phyloP scores from a whole-genome alignment of 1,284 basidiomycete species.

The Ceratobasidium sp. region DNA sequence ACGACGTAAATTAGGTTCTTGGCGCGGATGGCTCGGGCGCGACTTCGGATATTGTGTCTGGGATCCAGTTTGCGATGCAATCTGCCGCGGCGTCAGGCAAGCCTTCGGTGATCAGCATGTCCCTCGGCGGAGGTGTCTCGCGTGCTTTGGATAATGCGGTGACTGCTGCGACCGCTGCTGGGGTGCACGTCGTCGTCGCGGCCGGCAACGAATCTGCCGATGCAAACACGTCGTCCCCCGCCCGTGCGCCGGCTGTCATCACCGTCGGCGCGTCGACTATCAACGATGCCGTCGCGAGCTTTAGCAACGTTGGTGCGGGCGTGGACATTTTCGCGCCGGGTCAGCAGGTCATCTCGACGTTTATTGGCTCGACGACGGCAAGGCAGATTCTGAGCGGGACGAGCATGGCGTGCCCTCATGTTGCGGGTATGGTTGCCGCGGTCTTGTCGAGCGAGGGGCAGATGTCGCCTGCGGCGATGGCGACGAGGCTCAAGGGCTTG shows the following conservation, averaged over 20 bases:
- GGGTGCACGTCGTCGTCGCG: constrained; percentile 48
- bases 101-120: constrained; percentile 49
- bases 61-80: constrained; percentile 46
- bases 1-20: constrained; percentile 27
- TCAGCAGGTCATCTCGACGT: constrained; percentile 52
- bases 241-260: constrained; percentile 53
- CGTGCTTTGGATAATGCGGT: constrained; percentile 47
- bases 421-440: constrained; percentile 47
- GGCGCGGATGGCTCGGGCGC: constrained; percentile 45
- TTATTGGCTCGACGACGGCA: constrained; percentile 43
- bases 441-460: constrained; percentile 43
- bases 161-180: constrained; percentile 38
- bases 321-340: constrained; percentile 57
- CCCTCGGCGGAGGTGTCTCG: constrained; percentile 47
- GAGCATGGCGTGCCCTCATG: constrained; percentile 48
- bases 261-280: constrained; percentile 56
- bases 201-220: constrained; percentile 53
- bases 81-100: constrained; percentile 37
- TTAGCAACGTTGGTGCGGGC: constrained; percentile 51
- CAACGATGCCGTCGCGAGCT: constrained; percentile 51
- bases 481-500: constrained; percentile 39
- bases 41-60: constrained; percentile 48
- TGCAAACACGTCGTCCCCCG: constrained; percentile 56
- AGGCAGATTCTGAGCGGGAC: constrained; percentile 47
- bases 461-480: constrained; percentile 46